phyloP scores from a whole-genome alignment of 257 asterid species.

The Gentiana macrophylla region DNA sequence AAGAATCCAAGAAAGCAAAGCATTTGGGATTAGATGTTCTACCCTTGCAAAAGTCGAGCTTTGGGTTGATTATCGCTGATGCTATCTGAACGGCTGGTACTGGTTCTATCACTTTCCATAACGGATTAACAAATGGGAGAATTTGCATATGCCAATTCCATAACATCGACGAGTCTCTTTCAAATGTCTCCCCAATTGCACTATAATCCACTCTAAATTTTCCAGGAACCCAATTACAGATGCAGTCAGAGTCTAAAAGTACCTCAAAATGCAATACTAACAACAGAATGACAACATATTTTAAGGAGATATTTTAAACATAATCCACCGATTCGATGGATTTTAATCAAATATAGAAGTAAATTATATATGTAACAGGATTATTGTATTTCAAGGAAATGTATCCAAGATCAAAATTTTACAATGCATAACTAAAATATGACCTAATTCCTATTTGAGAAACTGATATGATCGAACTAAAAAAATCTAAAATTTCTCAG shows the following conservation, averaged over 20 bases:
- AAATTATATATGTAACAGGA: no score
- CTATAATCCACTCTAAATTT: conserved; percentile 41
- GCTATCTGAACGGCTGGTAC: conserved; percentile 36
- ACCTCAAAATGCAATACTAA: not conserved
- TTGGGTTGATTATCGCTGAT: conserved; percentile 36
- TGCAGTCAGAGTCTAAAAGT: conserved; percentile 20
- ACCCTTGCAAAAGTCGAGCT: conserved; percentile 70
- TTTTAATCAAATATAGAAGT: no score
- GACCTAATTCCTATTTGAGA: no score
- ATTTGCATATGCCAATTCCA: conserved; percentile 38
- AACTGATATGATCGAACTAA: no score
- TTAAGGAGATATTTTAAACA: no score
- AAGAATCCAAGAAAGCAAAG: conserved; percentile 2
- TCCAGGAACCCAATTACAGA: conserved; percentile 26
- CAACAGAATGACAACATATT: no score
- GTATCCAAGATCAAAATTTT: no score
- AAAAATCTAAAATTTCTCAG: no score
- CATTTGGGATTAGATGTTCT: conserved; percentile 11
- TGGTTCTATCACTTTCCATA: conserved; percentile 70
- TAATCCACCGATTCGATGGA: no score
- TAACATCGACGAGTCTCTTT: conserved; percentile 32
- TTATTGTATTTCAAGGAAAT: no score
- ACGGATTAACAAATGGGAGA: conserved; percentile 27
- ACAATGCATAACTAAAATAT: no score
- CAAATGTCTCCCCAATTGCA: conserved; percentile 52